Base-by-base conservation (phyloP, 2,329 filamentous ascomycete genomes). In the Microdochium trichocladiopsis region DNA sequence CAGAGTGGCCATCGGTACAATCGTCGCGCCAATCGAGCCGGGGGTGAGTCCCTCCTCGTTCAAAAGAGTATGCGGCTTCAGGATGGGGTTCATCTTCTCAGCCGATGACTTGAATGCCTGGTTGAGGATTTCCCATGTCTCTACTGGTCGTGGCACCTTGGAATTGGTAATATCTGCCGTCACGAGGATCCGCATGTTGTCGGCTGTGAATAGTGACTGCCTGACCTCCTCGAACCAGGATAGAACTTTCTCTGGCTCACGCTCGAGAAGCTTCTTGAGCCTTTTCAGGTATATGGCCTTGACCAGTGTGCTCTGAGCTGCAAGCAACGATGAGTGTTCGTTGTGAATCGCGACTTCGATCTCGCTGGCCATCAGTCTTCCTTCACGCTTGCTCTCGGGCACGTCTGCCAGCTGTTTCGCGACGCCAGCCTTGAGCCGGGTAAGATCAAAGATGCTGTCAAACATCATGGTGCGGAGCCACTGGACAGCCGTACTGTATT, bases 381-480 rank as follows among this genome's bases (percentile, higher is more conserved):
- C 94, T 60, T 88, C 89, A 43, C 94, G 88, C 75, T 97, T 99
- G 50, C 85, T 78, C 64, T 96, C 91, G 0, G 94, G 94, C 18
- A 99, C 87, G 61, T 97, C 93, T 2, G 92, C 91, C 18, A 96
- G 77, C 47, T 95, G 83, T 68, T 96, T 95, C 53, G 85, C 84
- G 16, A 95, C 72, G 22, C 77, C 74, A 57, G 88, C 81, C 58
- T 78, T 79, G 50, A 87, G 72, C 23, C 83, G 75, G 49, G 74
- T 72, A 2, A 86, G 78, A 61, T 97, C 93, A 62, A 97, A 96
- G 50, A 96, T 77, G 37, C 89, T 88, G 65, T 95, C 86, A 66
- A 93, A 95, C 67, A 96, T 86, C 69, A 97, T 80, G 12, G 88
- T 88, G 21, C 84, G 85, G 12, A 96, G 77, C 90, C 92, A 96